These are phyloP conservation scores for Naganishia sp. DNA, from an alignment of 1,284 basidiomycete species.

Conservation along the genomic window DNA sequence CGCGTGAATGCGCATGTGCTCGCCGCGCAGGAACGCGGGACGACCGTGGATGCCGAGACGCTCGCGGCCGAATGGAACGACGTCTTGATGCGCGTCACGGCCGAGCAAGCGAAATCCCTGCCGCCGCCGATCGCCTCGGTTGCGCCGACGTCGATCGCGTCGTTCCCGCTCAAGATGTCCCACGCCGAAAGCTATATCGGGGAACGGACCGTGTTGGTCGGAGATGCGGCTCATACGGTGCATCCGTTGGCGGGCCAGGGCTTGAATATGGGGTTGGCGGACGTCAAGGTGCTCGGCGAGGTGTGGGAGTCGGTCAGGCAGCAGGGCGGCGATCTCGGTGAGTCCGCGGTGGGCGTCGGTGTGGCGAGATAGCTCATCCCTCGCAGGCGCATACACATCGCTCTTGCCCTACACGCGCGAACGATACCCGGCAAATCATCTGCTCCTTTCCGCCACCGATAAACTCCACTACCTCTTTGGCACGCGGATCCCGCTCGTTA, in stretches of 20 bases:
- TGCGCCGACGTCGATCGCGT: slow-evolving; percentile 75
- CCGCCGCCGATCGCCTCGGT: slow-evolving; percentile 76
- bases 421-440: slow-evolving; percentile 82
- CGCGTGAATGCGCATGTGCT: slow-evolving; percentile 67
- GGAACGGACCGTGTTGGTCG: slow-evolving; percentile 80
- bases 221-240: slow-evolving; percentile 93
- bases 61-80: slow-evolving; percentile 30
- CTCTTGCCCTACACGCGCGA: slow-evolving; percentile 74
- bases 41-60: slow-evolving; percentile 40
- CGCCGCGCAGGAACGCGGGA: slow-evolving; percentile 45
- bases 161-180: slow-evolving; percentile 84
- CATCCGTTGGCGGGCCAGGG: slow-evolving; percentile 99
- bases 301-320: slow-evolving; percentile 63
- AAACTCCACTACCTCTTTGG: slow-evolving; percentile 84
- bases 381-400: slow-evolving; percentile 72
- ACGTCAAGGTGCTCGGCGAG: slow-evolving; percentile 70
- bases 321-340: slow-evolving; percentile 77
- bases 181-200: slow-evolving; percentile 85
- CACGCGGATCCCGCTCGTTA: slow-evolving; percentile 65
- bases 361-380: slow-evolving; percentile 3
- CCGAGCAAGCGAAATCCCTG: slow-evolving; percentile 45
- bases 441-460: slow-evolving; percentile 77
- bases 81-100: slow-evolving; percentile 27
- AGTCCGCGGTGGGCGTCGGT: slow-evolving; percentile 15
- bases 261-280: slow-evolving; percentile 86